Percentiles rank a stretch among this genome's conserved stretches.
Conservation (phyloP, 129 eudicot genomes). For the Heracleum sosnowskyi region DNA sequence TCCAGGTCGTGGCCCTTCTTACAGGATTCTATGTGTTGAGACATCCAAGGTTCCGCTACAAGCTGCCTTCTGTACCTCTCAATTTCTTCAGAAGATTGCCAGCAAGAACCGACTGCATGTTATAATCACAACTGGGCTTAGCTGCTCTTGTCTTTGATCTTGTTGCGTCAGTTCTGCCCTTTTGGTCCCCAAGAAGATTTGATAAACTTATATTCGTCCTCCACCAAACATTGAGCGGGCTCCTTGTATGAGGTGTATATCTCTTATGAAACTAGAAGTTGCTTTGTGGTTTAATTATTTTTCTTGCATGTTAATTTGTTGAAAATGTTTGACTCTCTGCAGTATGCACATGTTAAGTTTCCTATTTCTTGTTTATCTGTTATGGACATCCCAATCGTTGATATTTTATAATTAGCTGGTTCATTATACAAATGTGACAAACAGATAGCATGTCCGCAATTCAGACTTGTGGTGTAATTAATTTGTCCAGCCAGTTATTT, state of each 20-base stretch:
- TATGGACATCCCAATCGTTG: slow-evolving; percentile 6
- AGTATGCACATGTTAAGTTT: background rate
- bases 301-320: slow-evolving; percentile 18
- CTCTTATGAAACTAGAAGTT: slow-evolving; percentile 24
- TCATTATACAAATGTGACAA: background rate
- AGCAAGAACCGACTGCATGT: slow-evolving; percentile 63
- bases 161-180: background rate
- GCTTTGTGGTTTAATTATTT: slow-evolving; percentile 19
- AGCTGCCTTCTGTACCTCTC: slow-evolving; percentile 65
- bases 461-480: background rate
- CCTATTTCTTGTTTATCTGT: slow-evolving; percentile 15
- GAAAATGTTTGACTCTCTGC: slow-evolving; percentile 13
- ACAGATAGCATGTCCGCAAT: background rate
- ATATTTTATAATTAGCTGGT: slow-evolving; percentile 27
- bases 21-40: slow-evolving; percentile 45
- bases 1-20: slow-evolving; percentile 42
- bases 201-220: background rate
- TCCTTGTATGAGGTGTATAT: slow-evolving; percentile 5
- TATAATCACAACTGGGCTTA: slow-evolving; percentile 19
- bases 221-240: background rate
- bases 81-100: slow-evolving; percentile 73
- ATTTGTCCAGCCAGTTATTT: background rate
- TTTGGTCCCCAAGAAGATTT: slow-evolving; percentile 1
- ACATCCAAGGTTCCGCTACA: slow-evolving; percentile 72
- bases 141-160: background rate